A percentile compares a stretch with the other conserved stretches of the same genome.
Conservation (phyloP, 108 stramenopile genomes). For the Conticribra weissflogii region DNA sequence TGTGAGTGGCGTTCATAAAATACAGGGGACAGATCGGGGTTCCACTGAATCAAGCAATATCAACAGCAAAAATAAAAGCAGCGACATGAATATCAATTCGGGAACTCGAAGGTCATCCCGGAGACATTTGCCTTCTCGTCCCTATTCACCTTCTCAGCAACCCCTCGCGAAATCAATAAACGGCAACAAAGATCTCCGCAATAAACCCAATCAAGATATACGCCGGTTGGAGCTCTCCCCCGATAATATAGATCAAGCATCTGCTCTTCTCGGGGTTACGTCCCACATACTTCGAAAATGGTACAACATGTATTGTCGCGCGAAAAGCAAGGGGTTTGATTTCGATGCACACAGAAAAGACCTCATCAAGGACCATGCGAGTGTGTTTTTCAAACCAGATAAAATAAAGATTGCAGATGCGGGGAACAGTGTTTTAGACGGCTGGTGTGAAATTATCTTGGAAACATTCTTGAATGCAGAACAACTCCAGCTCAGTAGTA, state of each 20-base stretch:
- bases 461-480: no score
- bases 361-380: conserved; percentile 24
- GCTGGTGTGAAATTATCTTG: no score
- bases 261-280: not conserved
- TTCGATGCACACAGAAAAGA: conserved; percentile 15
- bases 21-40: not conserved
- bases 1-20: not conserved
- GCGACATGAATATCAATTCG: no score
- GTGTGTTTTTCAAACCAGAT: conserved; percentile 15
- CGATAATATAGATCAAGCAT: not conserved
- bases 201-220: no score
- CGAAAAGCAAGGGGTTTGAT: conserved; percentile 21
- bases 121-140: not conserved
- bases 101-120: not conserved
- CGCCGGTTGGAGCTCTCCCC: no score
- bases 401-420: not conserved
- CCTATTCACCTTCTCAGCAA: not conserved
- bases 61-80: not conserved
- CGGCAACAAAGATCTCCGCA: not conserved
- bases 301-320: conserved; percentile 19
- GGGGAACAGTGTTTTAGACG: not conserved
- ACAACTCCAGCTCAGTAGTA: no score
- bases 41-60: not conserved
- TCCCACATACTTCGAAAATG: conserved; percentile 19
- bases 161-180: not conserved